Evolutionary conservation across 345 rosid species (phyloP).

Genomic region (Salix arbutifolia): DNA sequence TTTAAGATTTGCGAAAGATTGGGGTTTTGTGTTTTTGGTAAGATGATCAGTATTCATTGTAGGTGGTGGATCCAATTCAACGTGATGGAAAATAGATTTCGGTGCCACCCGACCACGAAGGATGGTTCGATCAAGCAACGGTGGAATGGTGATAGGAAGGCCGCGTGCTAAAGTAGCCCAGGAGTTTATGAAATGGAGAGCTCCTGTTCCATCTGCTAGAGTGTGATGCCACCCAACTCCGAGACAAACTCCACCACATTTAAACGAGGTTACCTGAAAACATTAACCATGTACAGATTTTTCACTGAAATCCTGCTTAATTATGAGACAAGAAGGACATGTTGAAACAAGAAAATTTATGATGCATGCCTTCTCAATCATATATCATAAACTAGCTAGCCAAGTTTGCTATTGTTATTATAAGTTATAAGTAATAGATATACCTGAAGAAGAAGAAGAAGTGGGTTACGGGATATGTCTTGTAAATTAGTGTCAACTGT

Average conservation of each 20-base stretch:
- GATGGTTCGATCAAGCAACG: slow-evolving; percentile 6
- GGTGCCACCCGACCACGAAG: not conserved
- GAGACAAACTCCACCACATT: slow-evolving; percentile 12
- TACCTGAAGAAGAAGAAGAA: not conserved
- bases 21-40: not conserved
- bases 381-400: no score
- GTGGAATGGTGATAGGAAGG: not conserved
- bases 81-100: not conserved
- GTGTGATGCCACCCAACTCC: slow-evolving; percentile 6
- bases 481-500: not conserved
- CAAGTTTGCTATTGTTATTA: no score
- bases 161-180: slow-evolving; percentile 6
- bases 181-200: not conserved
- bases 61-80: not conserved
- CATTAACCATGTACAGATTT: no score
- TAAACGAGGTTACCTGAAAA: slow-evolving; percentile 6
- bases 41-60: not conserved
- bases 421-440: no score
- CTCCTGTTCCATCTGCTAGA: not conserved
- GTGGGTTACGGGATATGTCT: not conserved
- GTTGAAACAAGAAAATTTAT: no score
- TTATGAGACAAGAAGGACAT: no score
- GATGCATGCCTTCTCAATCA: no score
- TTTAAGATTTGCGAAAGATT: not conserved
- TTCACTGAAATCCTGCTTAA: no score